Conservation (phyloP, 805 yeast genomes). For the Kockiozyma suomiensis region DNA sequence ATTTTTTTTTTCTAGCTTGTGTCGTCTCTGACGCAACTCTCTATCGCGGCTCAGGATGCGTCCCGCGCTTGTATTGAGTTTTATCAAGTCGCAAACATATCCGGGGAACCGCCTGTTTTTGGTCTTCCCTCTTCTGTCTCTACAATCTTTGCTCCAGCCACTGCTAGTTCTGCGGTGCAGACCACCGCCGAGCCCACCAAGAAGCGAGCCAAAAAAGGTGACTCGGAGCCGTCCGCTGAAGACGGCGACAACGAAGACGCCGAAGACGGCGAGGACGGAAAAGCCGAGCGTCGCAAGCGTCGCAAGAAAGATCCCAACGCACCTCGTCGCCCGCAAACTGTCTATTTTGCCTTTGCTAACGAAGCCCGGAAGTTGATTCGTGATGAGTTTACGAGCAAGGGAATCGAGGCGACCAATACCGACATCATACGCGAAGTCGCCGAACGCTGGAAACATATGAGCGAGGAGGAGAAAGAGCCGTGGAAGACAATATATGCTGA, state of each 20-base stretch:
- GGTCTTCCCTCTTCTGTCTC: constrained; percentile 39
- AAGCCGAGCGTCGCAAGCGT: constrained; percentile 42
- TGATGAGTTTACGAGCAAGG: constrained; percentile 62
- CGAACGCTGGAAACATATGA: constrained; percentile 72
- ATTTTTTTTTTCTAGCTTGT: constrained; percentile 25
- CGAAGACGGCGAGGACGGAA: constrained; percentile 41
- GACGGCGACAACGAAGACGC: constrained; percentile 32
- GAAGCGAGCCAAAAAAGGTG: constrained; percentile 6
- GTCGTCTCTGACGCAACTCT: constrained; percentile 32
- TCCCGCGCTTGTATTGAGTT: constrained; percentile 31
- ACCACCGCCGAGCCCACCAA: constrained; percentile 28
- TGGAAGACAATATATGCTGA: constrained; percentile 62
- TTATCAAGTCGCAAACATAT: constrained; percentile 30
- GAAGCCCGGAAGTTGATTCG: constrained; percentile 70
- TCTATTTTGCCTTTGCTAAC: constrained; percentile 77
- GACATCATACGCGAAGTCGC: constrained; percentile 81
- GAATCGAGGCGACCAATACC: constrained; percentile 59
- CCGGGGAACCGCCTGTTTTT: constrained; percentile 42
- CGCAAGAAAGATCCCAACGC: constrained; percentile 85
- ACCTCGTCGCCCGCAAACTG: constrained; percentile 92
- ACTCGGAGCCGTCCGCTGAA: constrained; percentile 14
- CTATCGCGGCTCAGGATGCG: constrained; percentile 31
- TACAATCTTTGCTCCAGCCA: constrained; percentile 7
- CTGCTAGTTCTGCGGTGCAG: constrained; percentile 32
- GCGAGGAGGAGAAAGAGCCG: constrained; percentile 67